Base-by-base conservation (phyloP, 768 basidiomycete species). In the Leccinum rimulosum region DNA sequence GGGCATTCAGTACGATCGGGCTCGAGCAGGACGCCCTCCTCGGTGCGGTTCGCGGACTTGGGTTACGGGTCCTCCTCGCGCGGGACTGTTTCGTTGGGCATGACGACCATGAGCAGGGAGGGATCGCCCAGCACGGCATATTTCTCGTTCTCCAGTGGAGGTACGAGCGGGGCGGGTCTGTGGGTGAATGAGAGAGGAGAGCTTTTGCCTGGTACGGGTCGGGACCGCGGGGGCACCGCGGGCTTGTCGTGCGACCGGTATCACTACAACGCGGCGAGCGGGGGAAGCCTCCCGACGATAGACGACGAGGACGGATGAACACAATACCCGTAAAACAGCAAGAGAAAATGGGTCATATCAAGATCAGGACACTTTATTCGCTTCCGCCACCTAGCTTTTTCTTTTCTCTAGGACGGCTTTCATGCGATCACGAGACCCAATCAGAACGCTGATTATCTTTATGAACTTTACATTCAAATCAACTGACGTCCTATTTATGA, bases 121-220 rank as follows among this genome's bases (percentile, higher is more conserved):
- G 54, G 52, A 5, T 67, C 71, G 47, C 52, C 58, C 40, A 70
- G 63, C 3, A 73, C 73, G 48, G 53, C 60, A 1, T 73, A 73
- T 31, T 36, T 63, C 14, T 74, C 71, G 27, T 58, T 64, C 17
- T 68, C 69, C 55, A 71, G 69, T 27, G 67, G 65, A 3, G 60
- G 56, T 10, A 61, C 57, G 38, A 54, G 62, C 3, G 43, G 43
- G 43, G 43, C 43, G 10, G 48, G 48, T 14, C 15, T 63, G 58
- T 53, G 53, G 27, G 73, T 69, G 51, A 74, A 61, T 48, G 71
- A 73, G 51, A 69, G 66, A 3, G 71, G 71, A 3, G 71, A 73
- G 52, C 61, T 73, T 19, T 27, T 64, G n/a, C 38, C 60, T 4
- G 43, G 52, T 51, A 7, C 17, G 17, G 4, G 19, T 52, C 28